These are phyloP conservation scores for Citeromyces nyonsensis DNA, from an alignment of 805 yeast species.

Conservation along the genomic window DNA sequence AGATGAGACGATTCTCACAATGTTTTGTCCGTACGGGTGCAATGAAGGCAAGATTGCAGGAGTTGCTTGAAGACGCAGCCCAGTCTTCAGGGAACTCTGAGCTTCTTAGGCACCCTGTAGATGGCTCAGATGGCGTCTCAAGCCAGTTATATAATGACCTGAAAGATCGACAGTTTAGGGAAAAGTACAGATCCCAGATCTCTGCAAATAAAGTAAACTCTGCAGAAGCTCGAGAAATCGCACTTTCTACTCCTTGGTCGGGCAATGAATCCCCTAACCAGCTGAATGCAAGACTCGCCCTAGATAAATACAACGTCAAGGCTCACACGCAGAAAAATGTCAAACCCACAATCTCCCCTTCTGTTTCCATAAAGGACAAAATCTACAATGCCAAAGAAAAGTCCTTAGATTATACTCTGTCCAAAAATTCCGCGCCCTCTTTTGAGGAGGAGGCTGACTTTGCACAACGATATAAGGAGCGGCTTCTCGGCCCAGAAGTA, in stretches of 20 bases:
- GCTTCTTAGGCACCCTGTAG: conserved; percentile 12
- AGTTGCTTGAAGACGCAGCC: conserved; percentile 24
- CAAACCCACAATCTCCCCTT: conserved; percentile 5
- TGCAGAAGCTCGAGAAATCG: conserved; percentile 28
- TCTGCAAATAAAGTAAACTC: conserved; percentile 27
- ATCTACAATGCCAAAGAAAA: conserved; percentile 47
- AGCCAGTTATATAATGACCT: background rate
- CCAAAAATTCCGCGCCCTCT: conserved; percentile 12
- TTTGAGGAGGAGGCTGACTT: conserved; percentile 29
- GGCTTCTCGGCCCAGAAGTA: conserved; percentile 42
- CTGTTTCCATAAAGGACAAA: conserved; percentile 17
- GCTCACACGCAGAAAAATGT: conserved; percentile 4
- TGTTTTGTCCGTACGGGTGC: background rate
- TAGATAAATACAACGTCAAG: conserved; percentile 27
- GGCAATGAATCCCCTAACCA: conserved; percentile 36
- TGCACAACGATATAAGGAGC: conserved; percentile 44
- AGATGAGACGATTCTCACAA: too few relatives aligned
- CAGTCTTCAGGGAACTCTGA: conserved; percentile 17
- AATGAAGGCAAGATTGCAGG: conserved; percentile 20
- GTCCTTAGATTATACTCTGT: conserved; percentile 45
- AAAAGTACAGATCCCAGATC: conserved; percentile 17
- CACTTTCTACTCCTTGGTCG: conserved; percentile 39
- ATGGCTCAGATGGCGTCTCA: conserved; percentile 11
- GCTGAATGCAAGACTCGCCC: conserved; percentile 34
- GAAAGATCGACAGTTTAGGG: conserved; percentile 1